These are phyloP conservation scores for Corymbia maculata DNA, from an alignment of 345 rosid species.

Conservation along the genomic window DNA sequence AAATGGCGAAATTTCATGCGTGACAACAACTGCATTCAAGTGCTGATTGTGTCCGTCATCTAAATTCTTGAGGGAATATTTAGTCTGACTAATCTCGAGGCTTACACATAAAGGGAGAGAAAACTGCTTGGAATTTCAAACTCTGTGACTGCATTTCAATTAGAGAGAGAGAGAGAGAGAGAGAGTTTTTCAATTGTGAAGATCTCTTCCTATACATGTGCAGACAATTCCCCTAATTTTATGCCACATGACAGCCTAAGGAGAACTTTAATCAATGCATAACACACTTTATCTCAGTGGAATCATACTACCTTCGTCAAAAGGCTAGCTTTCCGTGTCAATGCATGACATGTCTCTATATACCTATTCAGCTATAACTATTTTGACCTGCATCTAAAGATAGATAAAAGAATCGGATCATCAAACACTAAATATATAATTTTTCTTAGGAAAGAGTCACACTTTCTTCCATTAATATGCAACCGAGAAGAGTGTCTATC, in stretches of 20 bases:
- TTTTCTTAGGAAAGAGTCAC: neutral
- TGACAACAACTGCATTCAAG: neutral
- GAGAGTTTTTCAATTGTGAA: neutral
- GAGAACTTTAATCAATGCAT: neutral
- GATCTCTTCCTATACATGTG: neutral
- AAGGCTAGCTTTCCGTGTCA: neutral
- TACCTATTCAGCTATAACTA: no score
- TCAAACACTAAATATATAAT: neutral
- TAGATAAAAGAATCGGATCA: neutral
- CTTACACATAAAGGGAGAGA: no score
- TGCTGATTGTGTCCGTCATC: no score
- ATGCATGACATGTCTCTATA: no score
- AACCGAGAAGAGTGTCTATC: neutral
- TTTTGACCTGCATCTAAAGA: neutral
- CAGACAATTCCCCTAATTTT: neutral
- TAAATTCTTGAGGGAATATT: no score
- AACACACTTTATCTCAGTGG: neutral
- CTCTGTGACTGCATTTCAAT: neutral
- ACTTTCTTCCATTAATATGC: neutral
- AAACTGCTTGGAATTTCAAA: neutral
- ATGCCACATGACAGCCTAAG: neutral
- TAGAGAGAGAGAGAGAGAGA: neutral
- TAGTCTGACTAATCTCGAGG: no score
- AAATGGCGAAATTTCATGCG: neutral
- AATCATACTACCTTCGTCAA: neutral